Evolutionary conservation across 352 stramenopile genomes (phyloP).

Genomic region (Thraustochytrium striatum): DNA sequence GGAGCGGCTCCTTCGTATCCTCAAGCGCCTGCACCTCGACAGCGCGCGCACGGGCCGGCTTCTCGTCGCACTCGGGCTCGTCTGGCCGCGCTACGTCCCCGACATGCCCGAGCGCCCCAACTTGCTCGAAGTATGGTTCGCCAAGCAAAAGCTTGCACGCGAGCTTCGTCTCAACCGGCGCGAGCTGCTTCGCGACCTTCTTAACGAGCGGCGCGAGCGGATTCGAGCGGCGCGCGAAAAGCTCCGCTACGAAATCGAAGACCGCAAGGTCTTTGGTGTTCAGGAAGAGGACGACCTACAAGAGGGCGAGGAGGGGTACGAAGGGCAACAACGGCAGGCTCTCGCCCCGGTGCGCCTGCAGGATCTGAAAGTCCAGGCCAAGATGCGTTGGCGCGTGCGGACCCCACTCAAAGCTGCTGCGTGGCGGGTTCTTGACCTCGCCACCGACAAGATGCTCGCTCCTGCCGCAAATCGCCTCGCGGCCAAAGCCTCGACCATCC

Average conservation of each 20-base stretch:
- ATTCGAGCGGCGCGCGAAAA: neutral
- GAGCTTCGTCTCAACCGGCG: neutral
- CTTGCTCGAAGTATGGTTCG: neutral
- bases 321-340: no score
- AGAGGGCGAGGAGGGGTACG: no score
- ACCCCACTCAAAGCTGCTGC: slow-evolving; percentile 22
- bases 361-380: no score
- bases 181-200: neutral
- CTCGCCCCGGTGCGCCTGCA: no score
- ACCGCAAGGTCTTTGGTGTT: neutral
- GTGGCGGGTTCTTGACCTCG: slow-evolving; percentile 8
- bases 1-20: slow-evolving; percentile 22
- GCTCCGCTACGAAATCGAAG: neutral
- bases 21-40: slow-evolving; percentile 5
- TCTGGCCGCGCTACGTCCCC: slow-evolving; percentile 44
- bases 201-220: neutral
- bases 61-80: slow-evolving; percentile 30
- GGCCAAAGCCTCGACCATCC: neutral
- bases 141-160: neutral
- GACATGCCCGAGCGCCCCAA: slow-evolving; percentile 37
- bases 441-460: slow-evolving; percentile 23
- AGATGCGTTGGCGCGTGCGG: slow-evolving; percentile 20
- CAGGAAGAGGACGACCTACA: neutral
- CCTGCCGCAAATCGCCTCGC: neutral
- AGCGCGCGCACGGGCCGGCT: slow-evolving; percentile 32